phyloP scores from a whole-genome alignment of 257 asterid genomes.

The Perilla frutescens region DNA sequence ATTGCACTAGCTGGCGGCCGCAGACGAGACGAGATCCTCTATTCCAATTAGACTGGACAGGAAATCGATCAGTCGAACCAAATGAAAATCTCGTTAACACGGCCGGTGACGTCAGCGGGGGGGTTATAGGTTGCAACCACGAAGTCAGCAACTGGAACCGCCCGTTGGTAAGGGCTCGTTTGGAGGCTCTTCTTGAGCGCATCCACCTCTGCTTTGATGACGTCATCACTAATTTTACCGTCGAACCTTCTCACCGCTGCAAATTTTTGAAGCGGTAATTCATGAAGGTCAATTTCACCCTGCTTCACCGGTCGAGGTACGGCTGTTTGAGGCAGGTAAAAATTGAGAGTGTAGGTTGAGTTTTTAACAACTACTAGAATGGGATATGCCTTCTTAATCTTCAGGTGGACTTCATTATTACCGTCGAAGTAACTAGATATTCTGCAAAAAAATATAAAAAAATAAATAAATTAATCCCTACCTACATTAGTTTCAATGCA shows the following conservation, averaged over 20 bases:
- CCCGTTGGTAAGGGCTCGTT: background rate
- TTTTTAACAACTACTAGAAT: background rate
- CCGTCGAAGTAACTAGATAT: background rate
- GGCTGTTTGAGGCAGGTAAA: background rate
- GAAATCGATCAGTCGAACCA: background rate
- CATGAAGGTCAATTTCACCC: background rate
- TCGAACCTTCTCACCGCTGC: background rate
- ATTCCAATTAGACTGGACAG: too few species aligned
- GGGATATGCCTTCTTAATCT: background rate
- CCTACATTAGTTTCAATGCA: too few species aligned
- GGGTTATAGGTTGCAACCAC: background rate
- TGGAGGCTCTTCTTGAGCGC: background rate
- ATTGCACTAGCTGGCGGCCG: too few species aligned
- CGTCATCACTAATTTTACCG: background rate
- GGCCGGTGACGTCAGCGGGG: background rate
- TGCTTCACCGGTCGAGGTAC: background rate
- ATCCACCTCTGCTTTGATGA: background rate
- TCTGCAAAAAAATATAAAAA: background rate
- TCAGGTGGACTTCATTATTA: background rate
- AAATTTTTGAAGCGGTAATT: background rate
- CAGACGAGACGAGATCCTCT: too few species aligned
- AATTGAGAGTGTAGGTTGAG: background rate
- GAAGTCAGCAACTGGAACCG: background rate
- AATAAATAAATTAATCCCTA: background rate
- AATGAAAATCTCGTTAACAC: background rate